Base-by-base conservation (phyloP, 805 yeast species). In the Saccharomycopsis malanga region DNA sequence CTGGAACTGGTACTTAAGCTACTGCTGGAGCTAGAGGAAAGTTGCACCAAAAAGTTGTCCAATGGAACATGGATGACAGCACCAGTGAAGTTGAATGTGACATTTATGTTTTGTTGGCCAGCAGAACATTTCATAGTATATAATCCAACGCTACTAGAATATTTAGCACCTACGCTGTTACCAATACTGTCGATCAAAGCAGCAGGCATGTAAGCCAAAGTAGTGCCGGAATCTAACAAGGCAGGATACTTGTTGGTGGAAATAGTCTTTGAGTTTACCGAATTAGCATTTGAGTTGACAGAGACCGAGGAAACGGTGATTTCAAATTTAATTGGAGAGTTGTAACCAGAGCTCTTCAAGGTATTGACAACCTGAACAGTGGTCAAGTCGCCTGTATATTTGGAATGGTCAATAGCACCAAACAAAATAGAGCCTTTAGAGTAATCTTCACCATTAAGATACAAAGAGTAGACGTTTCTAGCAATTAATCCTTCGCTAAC, bases 361-460 rank as follows among this genome's bases (percentile, higher is more conserved):
- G 72, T 61, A 61, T 79, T 78, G 50, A 76, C 66, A 35, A 78
- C 54, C 23, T 82, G 81, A 5, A 81, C 59, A 1, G 76, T 63
- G 27, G 68, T 60, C 32, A 81, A 59, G 25, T 60, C 53, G 14
- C 87, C 88, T 0, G 62, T 45, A 59, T 76, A 81, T 62, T 81
- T 82, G 34, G 76, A 70, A 50, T 72, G 74, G 57, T 83, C 91
- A 23, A 79, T 72, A 25, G 81, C 93, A 41, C 93, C 91, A 66
- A 84, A 84, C 42, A 83, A 60, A 18, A 83, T 67, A n/a, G 70
- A 62, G 4, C 87, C 89, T 1, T 66, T 51, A 3, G 56, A 39
- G 0, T 75, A 64, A 30, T 63, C 62, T 9, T 59, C 55, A 2
- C 64, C 62, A 54, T 79, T 73, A 61, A 85, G 68, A 56, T 68